These are phyloP conservation scores for Rosa lucieae DNA, from an alignment of 306 rosid genomes.

Conservation along the genomic window DNA sequence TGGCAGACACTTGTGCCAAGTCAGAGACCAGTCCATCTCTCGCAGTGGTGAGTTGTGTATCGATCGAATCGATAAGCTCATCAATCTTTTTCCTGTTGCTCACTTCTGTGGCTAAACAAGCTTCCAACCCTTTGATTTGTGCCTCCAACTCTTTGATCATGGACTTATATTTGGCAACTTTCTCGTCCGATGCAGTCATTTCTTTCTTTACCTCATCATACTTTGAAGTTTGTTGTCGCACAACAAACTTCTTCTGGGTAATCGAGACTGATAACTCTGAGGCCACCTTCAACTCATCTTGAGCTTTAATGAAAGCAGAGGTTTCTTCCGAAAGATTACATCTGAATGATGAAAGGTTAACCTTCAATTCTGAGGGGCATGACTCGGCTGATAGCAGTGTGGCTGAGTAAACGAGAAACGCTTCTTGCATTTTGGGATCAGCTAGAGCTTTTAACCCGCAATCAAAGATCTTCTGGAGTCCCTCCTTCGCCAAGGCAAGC, in stretches of 20 bases:
- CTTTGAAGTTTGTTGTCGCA: not conserved
- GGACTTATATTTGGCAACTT: not conserved
- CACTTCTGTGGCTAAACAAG: not conserved
- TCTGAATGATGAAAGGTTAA: not conserved
- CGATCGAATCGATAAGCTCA: not conserved
- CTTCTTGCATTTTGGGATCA: not conserved
- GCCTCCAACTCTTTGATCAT: slow-evolving; percentile 3
- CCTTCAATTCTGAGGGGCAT: too few species aligned
- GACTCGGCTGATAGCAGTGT: too few species aligned
- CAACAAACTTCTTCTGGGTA: not conserved
- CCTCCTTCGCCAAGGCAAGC: not conserved
- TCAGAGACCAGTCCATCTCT: not conserved
- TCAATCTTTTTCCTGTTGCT: not conserved
- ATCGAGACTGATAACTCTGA: not conserved
- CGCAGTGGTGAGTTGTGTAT: not conserved
- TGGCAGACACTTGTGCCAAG: not conserved
- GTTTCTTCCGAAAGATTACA: not conserved
- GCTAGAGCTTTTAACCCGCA: not conserved
- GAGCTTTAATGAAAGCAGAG: slow-evolving; percentile 2
- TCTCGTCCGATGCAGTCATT: not conserved
- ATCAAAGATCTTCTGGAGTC: slow-evolving; percentile 3
- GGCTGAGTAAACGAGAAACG: too few species aligned
- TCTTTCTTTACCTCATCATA: not conserved
- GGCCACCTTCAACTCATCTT: not conserved
- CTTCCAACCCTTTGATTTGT: not conserved